Conservation (phyloP, 768 basidiomycete genomes). For the Lactarius trivialis region DNA sequence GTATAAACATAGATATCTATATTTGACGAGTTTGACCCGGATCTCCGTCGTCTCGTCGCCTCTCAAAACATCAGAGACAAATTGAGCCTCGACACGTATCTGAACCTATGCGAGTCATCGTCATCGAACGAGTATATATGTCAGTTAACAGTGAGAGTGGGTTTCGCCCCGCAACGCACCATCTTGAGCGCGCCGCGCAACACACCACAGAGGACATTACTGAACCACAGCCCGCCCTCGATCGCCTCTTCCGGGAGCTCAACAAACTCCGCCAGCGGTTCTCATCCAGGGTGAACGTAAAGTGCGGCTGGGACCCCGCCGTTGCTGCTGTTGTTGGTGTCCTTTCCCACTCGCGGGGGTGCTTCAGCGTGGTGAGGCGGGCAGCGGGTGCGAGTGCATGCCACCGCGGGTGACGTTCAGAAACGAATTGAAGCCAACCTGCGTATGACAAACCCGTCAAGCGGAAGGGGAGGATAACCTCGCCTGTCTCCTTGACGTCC, state of each 20-base stretch:
- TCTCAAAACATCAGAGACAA: slow-evolving; percentile 82
- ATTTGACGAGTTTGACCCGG: slow-evolving; percentile 81
- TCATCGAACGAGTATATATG: neutral
- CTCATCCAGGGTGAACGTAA: slow-evolving; percentile 86
- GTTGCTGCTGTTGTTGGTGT: slow-evolving; percentile 31
- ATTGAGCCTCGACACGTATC: slow-evolving; percentile 87
- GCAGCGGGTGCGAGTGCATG: slow-evolving; percentile 53
- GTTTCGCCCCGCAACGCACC: slow-evolving; percentile 45
- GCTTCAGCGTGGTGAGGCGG: slow-evolving; percentile 37
- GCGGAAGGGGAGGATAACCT: slow-evolving; percentile 56
- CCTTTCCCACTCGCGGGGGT: slow-evolving; percentile 26
- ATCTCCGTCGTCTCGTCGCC: slow-evolving; percentile 96
- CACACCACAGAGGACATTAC: no score
- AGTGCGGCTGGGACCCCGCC: slow-evolving; percentile 47
- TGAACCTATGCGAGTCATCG: slow-evolving; percentile 67
- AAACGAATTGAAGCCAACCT: slow-evolving; percentile 99
- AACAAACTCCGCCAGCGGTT: slow-evolving; percentile 97
- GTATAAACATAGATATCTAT: slow-evolving; percentile 28
- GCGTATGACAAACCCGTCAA: slow-evolving; percentile 1
- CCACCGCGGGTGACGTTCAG: slow-evolving; percentile 85
- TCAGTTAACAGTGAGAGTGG: neutral
- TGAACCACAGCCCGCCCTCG: no score
- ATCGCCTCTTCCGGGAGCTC: slow-evolving; percentile 93
- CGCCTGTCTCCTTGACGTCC: slow-evolving; percentile 92
- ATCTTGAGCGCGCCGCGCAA: slow-evolving; percentile 93